Base-by-base conservation (phyloP, 2,329 filamentous ascomycete species). In the Diaporthe vaccinii region DNA sequence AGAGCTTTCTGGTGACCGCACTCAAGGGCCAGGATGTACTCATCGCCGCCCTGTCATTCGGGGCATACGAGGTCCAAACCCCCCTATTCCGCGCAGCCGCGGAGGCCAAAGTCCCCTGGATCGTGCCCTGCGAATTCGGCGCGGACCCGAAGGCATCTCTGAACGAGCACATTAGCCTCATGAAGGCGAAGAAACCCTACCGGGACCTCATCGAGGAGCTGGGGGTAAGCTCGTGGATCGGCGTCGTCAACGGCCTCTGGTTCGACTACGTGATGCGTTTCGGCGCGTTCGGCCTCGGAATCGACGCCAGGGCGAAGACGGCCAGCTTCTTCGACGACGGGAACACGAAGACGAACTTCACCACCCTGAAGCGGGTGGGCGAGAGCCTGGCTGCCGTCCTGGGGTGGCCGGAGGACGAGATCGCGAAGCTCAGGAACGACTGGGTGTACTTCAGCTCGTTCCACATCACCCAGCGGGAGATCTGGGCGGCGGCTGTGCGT, bases 371-470 rank as follows among this genome's bases (percentile, higher is more conserved):
- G 36, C 80, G 81, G 20, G 82, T 84, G 1, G 84, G 84, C 20
- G 81, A 81, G 44, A 78, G 83, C n/a, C 77, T 84, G 9, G 83
- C 84, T 10, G 80, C 79, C 44, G 77, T 83, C 4, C 77, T 86
- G 17, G 79, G 81, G 51, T 80, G 85, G 41, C 82, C 83, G 0
- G 81, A 83, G 28, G 78, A 75, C 15, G 80, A 80, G 20, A 78
- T 84, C 2, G 77, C 78, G 3, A 49, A 71, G 59, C 77, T 79
- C 71, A 79, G 77, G 72, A 85, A 86, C 73, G 77, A 75, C 12
- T 81, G 80, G 39, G 77, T 84, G 10, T 82, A 79, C 76, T 79
- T 83, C 44, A 81, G 82, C 61, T 84, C 84, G 17, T 84, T 84
- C 72, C 79, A 79, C 20, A 76, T 81, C 12, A 83, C 81, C n/a